A percentile compares a stretch with the other conserved stretches of the same genome.
phyloP scores from a whole-genome alignment of 192 early-diverging fungal genomes.

The Gamsiella multidivaricata region DNA sequence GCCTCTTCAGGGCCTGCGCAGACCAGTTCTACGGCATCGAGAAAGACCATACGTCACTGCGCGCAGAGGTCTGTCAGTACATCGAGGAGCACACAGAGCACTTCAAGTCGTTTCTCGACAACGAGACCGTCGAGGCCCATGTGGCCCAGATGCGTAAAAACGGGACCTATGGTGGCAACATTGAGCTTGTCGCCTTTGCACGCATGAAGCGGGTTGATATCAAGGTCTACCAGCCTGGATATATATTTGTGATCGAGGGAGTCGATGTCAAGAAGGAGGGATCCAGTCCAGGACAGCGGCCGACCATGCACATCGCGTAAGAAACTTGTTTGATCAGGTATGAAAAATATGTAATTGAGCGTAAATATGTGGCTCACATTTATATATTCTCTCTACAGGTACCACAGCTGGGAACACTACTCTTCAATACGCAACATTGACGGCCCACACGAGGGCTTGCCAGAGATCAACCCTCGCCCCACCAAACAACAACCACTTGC shows the following conservation, averaged over 20 bases:
- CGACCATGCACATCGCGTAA: constrained; percentile 72
- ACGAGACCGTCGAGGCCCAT: constrained; percentile 66
- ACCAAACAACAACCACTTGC: constrained; percentile 18
- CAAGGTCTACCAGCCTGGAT: constrained; percentile 75
- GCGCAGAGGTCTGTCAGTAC: constrained; percentile 71
- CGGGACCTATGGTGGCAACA: constrained; percentile 77
- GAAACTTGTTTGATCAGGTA: neutral
- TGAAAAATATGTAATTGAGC: neutral
- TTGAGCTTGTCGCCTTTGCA: constrained; percentile 81
- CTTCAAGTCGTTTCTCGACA: constrained; percentile 73
- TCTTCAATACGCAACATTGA: constrained; percentile 75
- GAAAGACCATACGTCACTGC: constrained; percentile 61
- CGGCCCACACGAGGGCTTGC: constrained; percentile 71
- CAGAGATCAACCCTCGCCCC: constrained; percentile 60
- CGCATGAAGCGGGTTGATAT: constrained; percentile 70
- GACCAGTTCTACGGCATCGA: constrained; percentile 76
- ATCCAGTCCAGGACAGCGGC: constrained; percentile 52
- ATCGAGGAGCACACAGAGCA: constrained; percentile 67
- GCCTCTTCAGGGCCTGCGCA: constrained; percentile 66
- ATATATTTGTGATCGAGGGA: constrained; percentile 78
- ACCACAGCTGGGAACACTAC: constrained; percentile 83
- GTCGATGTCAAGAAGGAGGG: constrained; percentile 57
- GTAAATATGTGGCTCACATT: neutral
- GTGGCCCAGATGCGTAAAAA: constrained; percentile 66
- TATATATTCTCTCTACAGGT: constrained; percentile 38